Evolutionary conservation across 2,329 filamentous ascomycete species (phyloP), one percentile per base, ranked within the genome.

Genomic region (Ascochyta lentis): DNA sequence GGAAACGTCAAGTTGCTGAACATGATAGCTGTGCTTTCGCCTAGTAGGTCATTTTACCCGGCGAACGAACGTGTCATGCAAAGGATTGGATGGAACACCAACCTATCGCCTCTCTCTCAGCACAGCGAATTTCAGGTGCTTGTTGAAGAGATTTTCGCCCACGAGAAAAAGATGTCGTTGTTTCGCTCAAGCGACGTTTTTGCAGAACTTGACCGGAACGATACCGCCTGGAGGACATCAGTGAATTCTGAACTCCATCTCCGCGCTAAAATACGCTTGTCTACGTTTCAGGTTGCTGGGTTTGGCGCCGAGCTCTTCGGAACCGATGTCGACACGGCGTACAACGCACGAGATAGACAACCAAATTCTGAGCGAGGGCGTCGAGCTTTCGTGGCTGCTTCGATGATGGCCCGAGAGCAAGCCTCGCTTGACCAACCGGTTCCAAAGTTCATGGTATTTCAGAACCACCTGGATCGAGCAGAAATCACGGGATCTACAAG

Each of bases 21-120:
- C 6, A 8, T 31, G 0, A 71, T 79, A 13, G 68, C 72, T 0
- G 15, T 16, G 0, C 65, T 77, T 3, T 76, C 73, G 3, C 77
- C 79, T 3, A 15, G 13, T 0, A 66, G 79, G 27, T 35, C 54
- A 0, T 84, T 77, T 52, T 84, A 84, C 59, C 82, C 82, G 0
- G 42, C 47, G 4, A 49, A 79, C 4, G 42, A 71, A 12, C 74
- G 65, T 35, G 62, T 67, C 0, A 80, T 83, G 75, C 81, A 85
- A 58, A 60, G 49, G 3, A 70, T 81, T 0, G 15, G 13, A 0
- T 84, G 82, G 82, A 61, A 80, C 44, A 2, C 55, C 0, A 6
- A 68, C 0, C 60, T 84, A 0, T 71, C 78, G 1, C 62, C 64
- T 6, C 59, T 73, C 0, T 76, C 79, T 3, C 69, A 73, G 39